Base-by-base conservation (phyloP, 2,329 filamentous ascomycete species). In the Sclerotinia borealis region DNA sequence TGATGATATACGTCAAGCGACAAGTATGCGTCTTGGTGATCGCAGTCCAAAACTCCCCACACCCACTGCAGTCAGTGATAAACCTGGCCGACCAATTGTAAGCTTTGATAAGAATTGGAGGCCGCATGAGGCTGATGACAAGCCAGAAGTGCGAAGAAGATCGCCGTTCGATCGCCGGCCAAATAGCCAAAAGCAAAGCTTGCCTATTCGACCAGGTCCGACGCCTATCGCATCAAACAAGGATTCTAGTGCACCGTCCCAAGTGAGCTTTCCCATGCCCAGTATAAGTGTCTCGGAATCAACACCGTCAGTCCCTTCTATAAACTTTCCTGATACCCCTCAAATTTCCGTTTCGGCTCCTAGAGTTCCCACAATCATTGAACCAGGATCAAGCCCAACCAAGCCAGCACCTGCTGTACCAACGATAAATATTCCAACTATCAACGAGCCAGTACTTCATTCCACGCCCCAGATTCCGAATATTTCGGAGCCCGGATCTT, bases 61-160 rank as follows among this genome's bases (percentile, higher is more conserved):
- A 72, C 93, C 93, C 68, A 91, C 90, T 61, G 88, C 91, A 72
- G 93, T 98, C 76, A 97, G 92, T 79, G 90, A 97, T 79, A 90
- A 84, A 73, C 89, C 90, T 71, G 92, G 92, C 71, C 87, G 93
- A 74, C 93, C 93, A 67, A 98, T 98, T 81, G 93, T 98, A 82
- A 98, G 93, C 83, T 98, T 98, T 82, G 85, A 96, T 78, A 85
- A 85, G 72, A 85, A 89, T 75, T 96, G 91, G 87, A 89, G 86
- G 81, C 84, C 86, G 74, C 82, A 70, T 59, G 71, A 74, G 72
- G 72, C 89, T 82, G 88, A 92, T 85, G 77, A 85, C 79, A 89
- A 88, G 77, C 79, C 83, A 78, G 80, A 82, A 76, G 79, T 69
- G 64, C 70, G 69, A 72, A 72, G 69, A 71, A 68, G 72, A 72